Conservation (phyloP, 768 basidiomycete species). For the Mycena vulgaris region DNA sequence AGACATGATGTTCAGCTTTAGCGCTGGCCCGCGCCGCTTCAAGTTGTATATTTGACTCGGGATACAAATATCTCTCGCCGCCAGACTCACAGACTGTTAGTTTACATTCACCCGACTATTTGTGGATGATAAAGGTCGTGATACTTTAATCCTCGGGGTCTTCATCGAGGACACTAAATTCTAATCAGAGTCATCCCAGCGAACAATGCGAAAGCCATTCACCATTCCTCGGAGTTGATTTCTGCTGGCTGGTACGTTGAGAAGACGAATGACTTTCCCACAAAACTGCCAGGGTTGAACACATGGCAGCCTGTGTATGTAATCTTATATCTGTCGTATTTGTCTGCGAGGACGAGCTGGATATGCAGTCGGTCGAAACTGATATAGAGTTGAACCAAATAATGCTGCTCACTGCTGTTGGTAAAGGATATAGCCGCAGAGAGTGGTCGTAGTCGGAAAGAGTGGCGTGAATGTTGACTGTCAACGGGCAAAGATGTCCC, state of each 20-base stretch:
- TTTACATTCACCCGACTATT: too few species aligned
- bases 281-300: constrained; percentile 96
- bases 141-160: constrained; percentile 26
- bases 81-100: too few species aligned
- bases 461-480: constrained; percentile 87
- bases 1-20: too few species aligned
- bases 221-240: constrained; percentile 90
- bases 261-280: constrained; percentile 82
- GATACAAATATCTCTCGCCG: too few species aligned
- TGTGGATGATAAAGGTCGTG: neutral
- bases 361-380: neutral
- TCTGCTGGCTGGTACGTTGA: constrained; percentile 93
- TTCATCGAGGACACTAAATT: constrained; percentile 31
- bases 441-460: constrained; percentile 94
- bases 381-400: neutral
- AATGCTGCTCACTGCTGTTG: constrained; percentile 83
- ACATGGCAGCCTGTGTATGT: constrained; percentile 99
- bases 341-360: constrained; percentile 94
- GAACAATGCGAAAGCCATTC: constrained; percentile 5
- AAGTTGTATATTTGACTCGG: too few species aligned
- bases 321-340: constrained; percentile 95
- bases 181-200: neutral
- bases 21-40: too few species aligned
- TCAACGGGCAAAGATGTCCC: constrained; percentile 92
- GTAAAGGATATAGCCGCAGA: constrained; percentile 93